Evolutionary conservation across 2,329 filamentous ascomycete species (phyloP), one percentile per base, ranked within the genome.

Genomic region (Westerdykella aurantiaca): DNA sequence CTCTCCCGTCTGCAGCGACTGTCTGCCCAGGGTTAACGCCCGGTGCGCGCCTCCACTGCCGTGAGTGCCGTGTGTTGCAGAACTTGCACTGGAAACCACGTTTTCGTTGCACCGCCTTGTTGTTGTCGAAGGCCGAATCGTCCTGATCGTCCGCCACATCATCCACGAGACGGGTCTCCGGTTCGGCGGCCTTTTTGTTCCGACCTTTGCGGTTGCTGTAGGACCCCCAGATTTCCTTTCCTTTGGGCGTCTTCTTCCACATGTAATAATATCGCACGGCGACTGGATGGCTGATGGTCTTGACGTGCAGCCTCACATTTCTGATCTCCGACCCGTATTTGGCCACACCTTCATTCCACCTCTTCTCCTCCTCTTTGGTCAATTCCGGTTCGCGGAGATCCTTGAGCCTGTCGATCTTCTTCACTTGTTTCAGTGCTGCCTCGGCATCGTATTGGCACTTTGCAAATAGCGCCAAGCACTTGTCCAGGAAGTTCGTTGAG

Each of bases 221-320:
- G 52, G 83, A 87, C 47, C 88, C 88, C 90, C 93, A 96, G 17
- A 98, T 82, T 56, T 93, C 82, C 61, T 80, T 83, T 34, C 93
- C 93, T 46, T 84, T 82, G 2, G 85, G 78, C 0, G 88, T 88
- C 69, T 97, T 97, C 72, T 98, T 98, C 93, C 93, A 98, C 52
- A 87, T 87, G 65, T 98, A 98, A 69, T 97, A 98, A 63, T 86
- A 94, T 3, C 93, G 86, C 21, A 95, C 88, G 49, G 96, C 85
- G 46, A 88, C 81, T 40, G 84, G 82, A 49, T 89, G 82, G 34
- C 80, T 81, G 54, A 93, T 81, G 0, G 84, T 87, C 67, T 88
- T 90, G 58, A 96, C 87, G 64, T 95, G 86, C 54, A 86, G 83
- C 52, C 83, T 88, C 47, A 97, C 85, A 38, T 79, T 78, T 52